Evolutionary conservation across 2,329 filamentous ascomycete genomes (phyloP), one percentile per base, ranked within the genome.

Genomic region (Whalleya microplaca): DNA sequence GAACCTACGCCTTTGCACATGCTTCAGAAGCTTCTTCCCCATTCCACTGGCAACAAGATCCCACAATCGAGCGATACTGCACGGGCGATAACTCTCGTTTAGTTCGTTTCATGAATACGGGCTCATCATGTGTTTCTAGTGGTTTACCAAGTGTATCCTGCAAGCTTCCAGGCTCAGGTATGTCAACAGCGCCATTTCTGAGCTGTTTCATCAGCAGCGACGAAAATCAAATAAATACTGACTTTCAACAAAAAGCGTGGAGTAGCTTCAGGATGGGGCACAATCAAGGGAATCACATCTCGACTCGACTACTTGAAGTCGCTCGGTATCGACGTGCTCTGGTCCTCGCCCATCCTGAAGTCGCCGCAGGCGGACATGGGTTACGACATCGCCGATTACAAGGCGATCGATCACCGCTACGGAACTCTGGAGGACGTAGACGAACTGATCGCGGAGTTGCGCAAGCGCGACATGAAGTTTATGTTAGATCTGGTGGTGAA

Each of bases 401-500:
- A 88, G 67, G 78, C 77, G 21, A 84, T 91, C 23, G 82, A 90
- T 63, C 74, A 78, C 2, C 81, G 83, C 0, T 91, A 90, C 64
- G 88, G 88, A 40, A 86, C 85, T 0, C 75, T 91, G 7, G 75
- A 78, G 56, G 87, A 91, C 66, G 82, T 90, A 48, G 85, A 90
- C 54, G 72, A 74, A 0, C 71, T 91, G 37, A 85, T 90, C 48
- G 67, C 78, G 21, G 82, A 82, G 45, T 80, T 83, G 41, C 86
- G 89, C 57, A 72, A 79, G 16, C 79, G 86, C 3, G 85, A 81
- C 2, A 90, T 92, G 83, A 85, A 83, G 62, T 73, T 92, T 10
- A 85, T 93, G 54, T 80, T 92, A 56, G 89, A 93, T 67, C 77
- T 93, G 2, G 90, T 93, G 1, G 82, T 92, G 59, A 94, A 92